Evolutionary conservation across 208 protist genomes (phyloP).

Genomic region (Wallacemonas sp.): DNA sequence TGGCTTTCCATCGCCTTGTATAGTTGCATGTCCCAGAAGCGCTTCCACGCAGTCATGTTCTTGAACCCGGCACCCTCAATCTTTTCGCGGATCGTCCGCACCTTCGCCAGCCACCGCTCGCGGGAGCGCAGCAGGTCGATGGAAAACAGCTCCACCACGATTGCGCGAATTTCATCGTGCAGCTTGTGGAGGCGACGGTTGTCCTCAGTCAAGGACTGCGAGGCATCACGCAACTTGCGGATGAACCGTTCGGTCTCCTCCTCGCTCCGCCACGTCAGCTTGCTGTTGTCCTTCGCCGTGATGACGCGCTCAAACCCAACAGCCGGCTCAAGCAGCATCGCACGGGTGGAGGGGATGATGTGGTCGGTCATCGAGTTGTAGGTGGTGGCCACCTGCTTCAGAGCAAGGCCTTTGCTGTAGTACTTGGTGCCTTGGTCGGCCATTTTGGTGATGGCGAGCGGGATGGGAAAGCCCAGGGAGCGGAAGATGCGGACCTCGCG

Average conservation of each 20-base stretch:
- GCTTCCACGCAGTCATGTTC: slow-evolving; percentile 93
- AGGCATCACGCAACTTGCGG: slow-evolving; percentile 74
- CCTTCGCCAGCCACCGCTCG: slow-evolving; percentile 92
- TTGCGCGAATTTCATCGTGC: slow-evolving; percentile 82
- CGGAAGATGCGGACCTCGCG: slow-evolving; percentile 88
- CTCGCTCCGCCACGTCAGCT: slow-evolving; percentile 85
- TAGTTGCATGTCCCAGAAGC: slow-evolving; percentile 97
- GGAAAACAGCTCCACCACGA: slow-evolving; percentile 88
- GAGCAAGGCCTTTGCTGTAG: slow-evolving; percentile 78
- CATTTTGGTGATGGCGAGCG: slow-evolving; percentile 51
- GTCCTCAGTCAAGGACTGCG: slow-evolving; percentile 85
- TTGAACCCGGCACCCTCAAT: slow-evolving; percentile 87
- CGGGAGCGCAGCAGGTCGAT: slow-evolving; percentile 93
- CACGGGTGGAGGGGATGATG: slow-evolving; percentile 90
- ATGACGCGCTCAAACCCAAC: slow-evolving; percentile 91
- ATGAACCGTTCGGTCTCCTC: slow-evolving; percentile 87
- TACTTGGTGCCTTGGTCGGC: slow-evolving; percentile 82
- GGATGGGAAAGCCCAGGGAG: slow-evolving; percentile 77
- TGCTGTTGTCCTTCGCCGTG: slow-evolving; percentile 73
- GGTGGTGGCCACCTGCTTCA: slow-evolving; percentile 93
- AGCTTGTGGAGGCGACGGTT: slow-evolving; percentile 94
- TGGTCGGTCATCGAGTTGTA: slow-evolving; percentile 92
- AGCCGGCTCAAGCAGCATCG: slow-evolving; percentile 90
- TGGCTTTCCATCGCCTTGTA: slow-evolving; percentile 97
- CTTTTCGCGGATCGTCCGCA: slow-evolving; percentile 86